Evolutionary conservation across 495 filamentous ascomycete genomes (phyloP).

Genomic region (Mycothermus thermophilus): DNA sequence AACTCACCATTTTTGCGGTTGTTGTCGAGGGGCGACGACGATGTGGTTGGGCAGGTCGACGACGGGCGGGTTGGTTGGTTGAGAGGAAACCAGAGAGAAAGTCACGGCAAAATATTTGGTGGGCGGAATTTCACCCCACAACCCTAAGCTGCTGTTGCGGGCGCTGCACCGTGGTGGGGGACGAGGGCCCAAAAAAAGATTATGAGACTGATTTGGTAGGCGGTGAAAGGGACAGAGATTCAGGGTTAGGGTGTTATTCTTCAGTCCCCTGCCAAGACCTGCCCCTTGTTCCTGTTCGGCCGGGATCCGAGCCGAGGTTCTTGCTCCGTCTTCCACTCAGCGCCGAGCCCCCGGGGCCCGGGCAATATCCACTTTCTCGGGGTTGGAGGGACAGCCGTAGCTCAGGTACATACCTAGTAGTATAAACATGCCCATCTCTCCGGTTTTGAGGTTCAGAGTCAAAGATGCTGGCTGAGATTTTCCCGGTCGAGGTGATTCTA

Average conservation of each 20-base stretch:
- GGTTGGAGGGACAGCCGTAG: not conserved
- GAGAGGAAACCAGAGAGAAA: slow-evolving; percentile 15
- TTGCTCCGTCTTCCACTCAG: not conserved
- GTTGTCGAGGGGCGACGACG: slow-evolving; percentile 28
- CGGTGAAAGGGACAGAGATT: too few relatives aligned
- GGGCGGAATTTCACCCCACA: slow-evolving; percentile 22
- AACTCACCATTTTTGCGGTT: slow-evolving; percentile 50
- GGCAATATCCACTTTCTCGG: not conserved
- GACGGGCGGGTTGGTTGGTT: slow-evolving; percentile 21
- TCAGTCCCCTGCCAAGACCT: too few relatives aligned
- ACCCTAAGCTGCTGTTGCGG: too few relatives aligned
- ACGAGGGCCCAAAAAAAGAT: too few relatives aligned
- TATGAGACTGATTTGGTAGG: too few relatives aligned
- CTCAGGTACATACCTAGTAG: not conserved
- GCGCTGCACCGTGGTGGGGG: slow-evolving; percentile 10
- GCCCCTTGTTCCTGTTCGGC: not conserved
- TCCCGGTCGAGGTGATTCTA: slow-evolving; percentile 13
- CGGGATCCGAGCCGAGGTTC: slow-evolving; percentile 13
- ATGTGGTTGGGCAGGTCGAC: slow-evolving; percentile 18
- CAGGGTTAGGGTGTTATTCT: too few relatives aligned
- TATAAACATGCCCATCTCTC: too few relatives aligned
- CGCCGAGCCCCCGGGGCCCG: not conserved
- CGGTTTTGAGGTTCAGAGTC: too few relatives aligned
- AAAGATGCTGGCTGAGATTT: slow-evolving; percentile 12
- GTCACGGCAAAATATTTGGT: slow-evolving; percentile 21